Percentiles rank a stretch among this genome's conserved stretches.
These are phyloP conservation scores for Globisporangium apiculatum DNA, from an alignment of 352 stramenopile species.

Conservation along the genomic window DNA sequence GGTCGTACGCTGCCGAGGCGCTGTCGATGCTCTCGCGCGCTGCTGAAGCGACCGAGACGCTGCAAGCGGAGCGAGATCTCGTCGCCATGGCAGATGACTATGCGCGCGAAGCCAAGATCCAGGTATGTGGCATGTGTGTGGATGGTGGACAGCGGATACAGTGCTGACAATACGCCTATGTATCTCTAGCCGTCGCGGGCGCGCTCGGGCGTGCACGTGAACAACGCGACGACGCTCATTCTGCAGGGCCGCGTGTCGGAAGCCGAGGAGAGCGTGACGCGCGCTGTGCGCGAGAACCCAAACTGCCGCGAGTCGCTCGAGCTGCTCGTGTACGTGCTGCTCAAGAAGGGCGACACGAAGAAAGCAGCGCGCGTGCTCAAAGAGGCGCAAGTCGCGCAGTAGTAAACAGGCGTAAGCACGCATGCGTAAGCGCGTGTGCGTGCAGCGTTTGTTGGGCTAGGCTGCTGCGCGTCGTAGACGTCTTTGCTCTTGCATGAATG, in stretches of 20 bases:
- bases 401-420: neutral
- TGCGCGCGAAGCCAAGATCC: constrained; percentile 62
- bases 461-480: too few species aligned
- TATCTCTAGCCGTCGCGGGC: constrained; percentile 32
- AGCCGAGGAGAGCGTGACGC: constrained; percentile 79
- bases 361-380: constrained; percentile 84
- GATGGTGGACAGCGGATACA: neutral
- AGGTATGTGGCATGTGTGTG: constrained; percentile 22
- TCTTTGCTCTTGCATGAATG: too few species aligned
- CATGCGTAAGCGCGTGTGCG: too few species aligned
- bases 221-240: constrained; percentile 75
- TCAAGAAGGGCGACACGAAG: constrained; percentile 87
- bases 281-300: constrained; percentile 72
- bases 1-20: constrained; percentile 86
- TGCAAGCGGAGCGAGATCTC: constrained; percentile 71
- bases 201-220: constrained; percentile 76
- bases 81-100: constrained; percentile 77
- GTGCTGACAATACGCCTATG: constrained; percentile 12
- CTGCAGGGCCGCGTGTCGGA: constrained; percentile 66
- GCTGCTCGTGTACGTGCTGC: constrained; percentile 81
- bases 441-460: too few species aligned
- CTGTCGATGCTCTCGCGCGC: constrained; percentile 85
- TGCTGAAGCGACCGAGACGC: constrained; percentile 58
- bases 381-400: constrained; percentile 74
- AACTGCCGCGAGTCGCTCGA: constrained; percentile 80